These are phyloP conservation scores for Fusarium odoratissimum DNA, from an alignment of 2,329 filamentous ascomycete species.

Conservation along the genomic window DNA sequence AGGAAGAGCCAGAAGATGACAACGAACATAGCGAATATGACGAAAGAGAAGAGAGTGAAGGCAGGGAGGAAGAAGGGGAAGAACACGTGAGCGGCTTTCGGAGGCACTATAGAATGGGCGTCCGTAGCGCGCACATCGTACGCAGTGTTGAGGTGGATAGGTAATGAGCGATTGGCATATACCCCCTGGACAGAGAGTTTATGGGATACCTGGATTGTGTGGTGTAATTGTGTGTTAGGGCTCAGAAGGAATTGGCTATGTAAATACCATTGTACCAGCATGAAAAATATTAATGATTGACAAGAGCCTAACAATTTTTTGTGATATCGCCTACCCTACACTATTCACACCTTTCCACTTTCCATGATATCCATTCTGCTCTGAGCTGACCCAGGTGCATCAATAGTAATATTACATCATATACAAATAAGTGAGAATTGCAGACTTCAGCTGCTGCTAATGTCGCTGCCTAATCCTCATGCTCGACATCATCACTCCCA, in stretches of 20 bases:
- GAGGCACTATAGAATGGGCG: background rate
- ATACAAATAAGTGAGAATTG: fast-evolving
- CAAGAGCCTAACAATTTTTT: too few relatives aligned
- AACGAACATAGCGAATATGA: background rate
- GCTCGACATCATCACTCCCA: background rate
- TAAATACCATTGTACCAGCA: background rate
- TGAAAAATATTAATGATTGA: background rate
- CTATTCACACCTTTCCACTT: fast-evolving
- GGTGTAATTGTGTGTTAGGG: background rate
- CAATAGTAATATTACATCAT: fast-evolving
- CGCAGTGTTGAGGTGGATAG: background rate
- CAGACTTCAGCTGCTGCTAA: too few relatives aligned
- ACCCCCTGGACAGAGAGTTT: background rate
- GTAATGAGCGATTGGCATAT: background rate
- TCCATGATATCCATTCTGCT: background rate
- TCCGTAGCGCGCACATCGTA: background rate
- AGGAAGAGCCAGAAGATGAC: background rate
- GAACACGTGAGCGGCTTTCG: background rate
- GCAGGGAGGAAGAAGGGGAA: background rate
- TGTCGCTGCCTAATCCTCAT: background rate
- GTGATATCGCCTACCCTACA: background rate
- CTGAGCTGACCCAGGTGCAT: fast-evolving
- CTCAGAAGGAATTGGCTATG: background rate
- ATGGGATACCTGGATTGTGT: background rate
- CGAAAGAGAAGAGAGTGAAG: background rate